phyloP scores from a whole-genome alignment of 768 basidiomycete species.

The Agrocybe praecox region DNA sequence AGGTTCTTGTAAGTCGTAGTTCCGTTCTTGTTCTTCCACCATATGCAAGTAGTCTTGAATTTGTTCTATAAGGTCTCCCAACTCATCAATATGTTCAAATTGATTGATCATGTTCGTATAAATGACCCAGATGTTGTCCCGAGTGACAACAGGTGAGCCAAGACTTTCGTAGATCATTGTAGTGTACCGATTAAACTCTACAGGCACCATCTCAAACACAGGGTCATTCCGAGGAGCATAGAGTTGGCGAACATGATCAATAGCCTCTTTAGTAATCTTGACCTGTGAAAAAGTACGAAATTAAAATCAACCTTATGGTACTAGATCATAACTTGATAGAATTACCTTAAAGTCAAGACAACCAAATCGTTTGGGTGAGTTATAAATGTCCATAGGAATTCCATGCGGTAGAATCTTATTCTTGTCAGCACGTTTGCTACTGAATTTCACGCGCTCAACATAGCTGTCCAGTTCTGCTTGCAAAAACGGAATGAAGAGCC shows the following conservation, averaged over 20 bases:
- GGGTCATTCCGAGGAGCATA: slow-evolving; percentile 34
- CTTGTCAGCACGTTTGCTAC: slow-evolving; percentile 21
- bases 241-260: slow-evolving; percentile 20
- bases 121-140: slow-evolving; percentile 21
- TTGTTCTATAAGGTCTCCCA: no score
- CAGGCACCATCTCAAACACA: slow-evolving; percentile 37
- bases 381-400: slow-evolving; percentile 34
- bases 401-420: slow-evolving; percentile 43
- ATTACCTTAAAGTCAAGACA: slow-evolving; percentile 24
- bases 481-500: slow-evolving; percentile 42
- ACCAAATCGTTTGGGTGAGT: slow-evolving; percentile 26
- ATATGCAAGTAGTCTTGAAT: no score
- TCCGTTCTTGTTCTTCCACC: no score
- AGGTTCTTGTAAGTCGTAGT: not conserved
- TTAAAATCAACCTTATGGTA: not conserved
- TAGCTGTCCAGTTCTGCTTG: slow-evolving; percentile 39
- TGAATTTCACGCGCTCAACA: slow-evolving; percentile 20
- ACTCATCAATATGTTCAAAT: no score
- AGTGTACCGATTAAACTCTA: slow-evolving; percentile 23
- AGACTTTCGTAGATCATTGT: slow-evolving; percentile 18
- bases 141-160: slow-evolving; percentile 22
- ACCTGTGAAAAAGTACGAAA: slow-evolving; percentile 18
- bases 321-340: not conserved
- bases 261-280: slow-evolving; percentile 8
- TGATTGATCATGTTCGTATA: slow-evolving; percentile 2